Evolutionary conservation across 176 grass and related monocot genomes (phyloP).

Genomic region (Alopecurus myosuroides): DNA sequence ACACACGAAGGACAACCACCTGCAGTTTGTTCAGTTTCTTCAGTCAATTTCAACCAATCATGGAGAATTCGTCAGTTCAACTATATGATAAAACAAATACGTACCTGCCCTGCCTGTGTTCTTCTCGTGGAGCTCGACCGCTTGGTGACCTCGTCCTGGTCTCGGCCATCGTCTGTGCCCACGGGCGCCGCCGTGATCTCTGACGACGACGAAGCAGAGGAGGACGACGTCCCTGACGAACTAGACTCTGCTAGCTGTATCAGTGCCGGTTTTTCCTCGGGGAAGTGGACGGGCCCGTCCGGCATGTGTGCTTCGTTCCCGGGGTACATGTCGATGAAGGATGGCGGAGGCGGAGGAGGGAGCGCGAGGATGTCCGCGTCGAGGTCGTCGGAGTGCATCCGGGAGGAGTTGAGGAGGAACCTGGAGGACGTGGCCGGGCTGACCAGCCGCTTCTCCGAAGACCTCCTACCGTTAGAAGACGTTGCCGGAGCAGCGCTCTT

Average conservation of each 20-base stretch:
- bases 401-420: constrained; percentile 79
- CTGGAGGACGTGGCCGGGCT: constrained; percentile 63
- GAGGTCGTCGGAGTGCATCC: constrained; percentile 39
- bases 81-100: not conserved
- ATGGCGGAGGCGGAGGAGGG: not conserved
- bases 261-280: not conserved
- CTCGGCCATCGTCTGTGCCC: not conserved
- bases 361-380: not conserved
- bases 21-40: not conserved
- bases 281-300: not conserved
- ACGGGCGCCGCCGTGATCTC: not conserved
- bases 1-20: constrained; percentile 66
- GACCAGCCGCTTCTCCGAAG: not conserved
- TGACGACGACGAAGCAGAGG: not conserved
- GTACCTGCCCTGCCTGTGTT: not conserved
- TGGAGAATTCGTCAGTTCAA: not conserved
- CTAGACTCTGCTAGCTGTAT: not conserved
- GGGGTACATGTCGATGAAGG: constrained; percentile 44
- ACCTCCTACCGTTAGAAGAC: not conserved
- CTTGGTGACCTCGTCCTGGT: not conserved
- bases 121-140: not conserved
- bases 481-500: not conserved
- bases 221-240: not conserved
- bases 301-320: not conserved
- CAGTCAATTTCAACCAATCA: too few relatives aligned